These are phyloP conservation scores for Clarireedia hainanense DNA, from an alignment of 2,329 filamentous ascomycete genomes.

Conservation along the genomic window DNA sequence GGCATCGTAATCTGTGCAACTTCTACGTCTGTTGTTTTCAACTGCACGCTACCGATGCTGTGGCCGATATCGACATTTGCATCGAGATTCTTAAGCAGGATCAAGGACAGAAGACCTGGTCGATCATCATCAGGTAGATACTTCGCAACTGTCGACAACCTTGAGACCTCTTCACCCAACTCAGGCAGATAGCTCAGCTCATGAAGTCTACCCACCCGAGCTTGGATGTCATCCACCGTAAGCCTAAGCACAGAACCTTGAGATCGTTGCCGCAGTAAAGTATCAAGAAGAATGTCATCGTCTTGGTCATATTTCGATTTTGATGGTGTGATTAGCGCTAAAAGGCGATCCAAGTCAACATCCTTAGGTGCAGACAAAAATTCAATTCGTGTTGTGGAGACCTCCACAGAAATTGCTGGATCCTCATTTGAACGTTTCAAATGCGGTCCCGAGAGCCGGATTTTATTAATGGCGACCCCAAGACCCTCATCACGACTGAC, in stretches of 20 bases:
- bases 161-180: slow-evolving; percentile 71
- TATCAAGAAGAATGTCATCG: slow-evolving; percentile 93
- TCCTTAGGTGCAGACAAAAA: slow-evolving; percentile 69
- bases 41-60: slow-evolving; percentile 56
- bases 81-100: slow-evolving; percentile 56
- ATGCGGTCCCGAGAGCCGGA: slow-evolving; percentile 67
- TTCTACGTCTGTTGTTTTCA: slow-evolving; percentile 56
- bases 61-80: slow-evolving; percentile 56
- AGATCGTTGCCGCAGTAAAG: slow-evolving; percentile 72
- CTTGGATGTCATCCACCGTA: slow-evolving; percentile 55
- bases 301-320: slow-evolving; percentile 81
- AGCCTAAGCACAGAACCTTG: slow-evolving; percentile 78
- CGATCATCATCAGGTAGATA: slow-evolving; percentile 94
- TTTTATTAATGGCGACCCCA: slow-evolving; percentile 64
- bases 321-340: slow-evolving; percentile 84
- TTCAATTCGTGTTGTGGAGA: slow-evolving; percentile 62
- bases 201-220: slow-evolving; percentile 53
- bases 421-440: slow-evolving; percentile 43
- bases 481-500: slow-evolving; percentile 67
- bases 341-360: slow-evolving; percentile 69
- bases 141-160: slow-evolving; percentile 80
- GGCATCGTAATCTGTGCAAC: slow-evolving; percentile 78
- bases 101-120: slow-evolving; percentile 74
- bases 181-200: slow-evolving; percentile 61
- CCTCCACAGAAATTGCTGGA: slow-evolving; percentile 53